Evolutionary conservation across 2,329 filamentous ascomycete species (phyloP).

Genomic region (Akanthomyces lecanii): DNA sequence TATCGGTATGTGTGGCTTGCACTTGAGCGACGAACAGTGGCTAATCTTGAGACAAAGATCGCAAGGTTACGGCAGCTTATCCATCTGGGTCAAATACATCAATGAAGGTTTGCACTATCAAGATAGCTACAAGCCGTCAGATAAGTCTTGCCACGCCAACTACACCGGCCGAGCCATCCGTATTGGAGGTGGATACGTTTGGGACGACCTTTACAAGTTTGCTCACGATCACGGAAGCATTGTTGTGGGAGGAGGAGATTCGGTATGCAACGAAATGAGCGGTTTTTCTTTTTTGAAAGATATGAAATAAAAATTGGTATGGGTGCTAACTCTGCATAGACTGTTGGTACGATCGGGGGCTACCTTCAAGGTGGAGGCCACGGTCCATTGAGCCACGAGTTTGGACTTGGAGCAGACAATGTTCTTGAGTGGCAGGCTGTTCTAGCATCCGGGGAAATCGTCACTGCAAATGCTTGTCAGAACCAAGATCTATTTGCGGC

Average conservation of each 20-base stretch:
- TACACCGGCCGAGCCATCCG: constrained; percentile 2
- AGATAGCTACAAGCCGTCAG: not conserved
- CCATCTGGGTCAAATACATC: constrained; percentile 4
- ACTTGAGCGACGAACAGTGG: not conserved
- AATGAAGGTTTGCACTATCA: not conserved
- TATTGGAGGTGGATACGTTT: not conserved
- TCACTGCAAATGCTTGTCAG: constrained; percentile 33
- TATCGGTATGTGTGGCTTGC: not conserved
- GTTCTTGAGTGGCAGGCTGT: constrained; percentile 45
- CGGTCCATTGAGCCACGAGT: not conserved
- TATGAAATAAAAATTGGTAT: not conserved
- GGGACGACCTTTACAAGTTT: not conserved
- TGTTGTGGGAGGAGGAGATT: not conserved
- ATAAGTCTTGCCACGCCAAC: not conserved
- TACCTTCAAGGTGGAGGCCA: not conserved
- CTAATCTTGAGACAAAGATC: not conserved
- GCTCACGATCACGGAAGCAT: not conserved
- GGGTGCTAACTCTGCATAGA: not conserved
- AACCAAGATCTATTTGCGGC: constrained; percentile 43
- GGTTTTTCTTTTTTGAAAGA: no score
- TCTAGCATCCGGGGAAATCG: constrained; percentile 39
- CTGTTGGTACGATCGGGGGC: not conserved
- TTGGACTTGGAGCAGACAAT: constrained; percentile 31
- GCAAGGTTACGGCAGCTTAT: not conserved
- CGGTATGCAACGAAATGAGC: not conserved